These are phyloP conservation scores for Celoporthe dispersa DNA, from an alignment of 2,329 filamentous ascomycete species.

Conservation along the genomic window DNA sequence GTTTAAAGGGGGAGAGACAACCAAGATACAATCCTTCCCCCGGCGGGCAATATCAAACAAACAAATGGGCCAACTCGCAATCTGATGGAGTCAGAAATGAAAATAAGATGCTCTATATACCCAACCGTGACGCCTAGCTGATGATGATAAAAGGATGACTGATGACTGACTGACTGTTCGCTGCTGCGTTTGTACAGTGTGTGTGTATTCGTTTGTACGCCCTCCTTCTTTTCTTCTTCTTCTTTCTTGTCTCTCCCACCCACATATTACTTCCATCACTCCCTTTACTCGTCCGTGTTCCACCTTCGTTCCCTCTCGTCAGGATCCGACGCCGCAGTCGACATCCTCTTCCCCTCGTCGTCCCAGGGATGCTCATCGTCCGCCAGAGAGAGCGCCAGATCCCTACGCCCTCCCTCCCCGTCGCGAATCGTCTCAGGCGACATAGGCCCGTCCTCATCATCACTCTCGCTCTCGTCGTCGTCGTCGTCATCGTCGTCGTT, in stretches of 20 bases:
- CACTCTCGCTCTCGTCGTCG: constrained; percentile 32
- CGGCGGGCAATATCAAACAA: too few species aligned
- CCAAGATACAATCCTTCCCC: neutral
- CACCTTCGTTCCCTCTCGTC: constrained; percentile 30
- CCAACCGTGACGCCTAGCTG: constrained; percentile 30
- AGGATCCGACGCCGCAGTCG: constrained; percentile 29
- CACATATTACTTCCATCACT: constrained; percentile 11
- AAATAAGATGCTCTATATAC: constrained; percentile 7
- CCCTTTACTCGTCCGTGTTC: constrained; percentile 10
- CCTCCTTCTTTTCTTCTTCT: neutral
- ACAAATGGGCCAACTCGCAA: neutral
- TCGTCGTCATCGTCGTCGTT: constrained; percentile 32
- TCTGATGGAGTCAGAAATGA: neutral
- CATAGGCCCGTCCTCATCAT: constrained; percentile 31
- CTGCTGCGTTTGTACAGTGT: neutral
- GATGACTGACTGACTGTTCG: neutral
- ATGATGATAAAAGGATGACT: constrained; percentile 9
- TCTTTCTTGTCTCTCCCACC: neutral
- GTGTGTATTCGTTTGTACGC: neutral
- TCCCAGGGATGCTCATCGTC: constrained; percentile 14
- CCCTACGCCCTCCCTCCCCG: constrained; percentile 23
- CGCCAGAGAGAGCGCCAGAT: constrained; percentile 18
- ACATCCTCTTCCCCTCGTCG: constrained; percentile 27
- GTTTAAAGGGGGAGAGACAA: neutral
- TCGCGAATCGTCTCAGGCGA: constrained; percentile 27